Evolutionary conservation across 1,284 basidiomycete species (phyloP).

Genomic region (Trichosporon sp.): DNA sequence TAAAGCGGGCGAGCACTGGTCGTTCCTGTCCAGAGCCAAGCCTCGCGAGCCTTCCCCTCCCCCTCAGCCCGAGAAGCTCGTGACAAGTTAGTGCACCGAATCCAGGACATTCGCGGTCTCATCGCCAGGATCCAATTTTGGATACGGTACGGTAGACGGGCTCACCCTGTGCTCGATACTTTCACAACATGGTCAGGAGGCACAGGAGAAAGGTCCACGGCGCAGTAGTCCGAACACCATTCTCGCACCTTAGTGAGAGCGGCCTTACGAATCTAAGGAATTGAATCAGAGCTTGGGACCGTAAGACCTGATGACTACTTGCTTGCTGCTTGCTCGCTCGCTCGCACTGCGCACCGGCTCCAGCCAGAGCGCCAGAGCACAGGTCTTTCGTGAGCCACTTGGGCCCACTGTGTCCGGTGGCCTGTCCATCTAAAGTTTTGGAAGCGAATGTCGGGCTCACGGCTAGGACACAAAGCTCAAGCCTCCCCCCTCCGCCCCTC

Average conservation of each 20-base stretch:
- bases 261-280: slow-evolving; percentile 1
- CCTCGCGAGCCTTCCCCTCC: background rate
- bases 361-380: background rate
- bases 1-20: background rate
- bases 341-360: background rate
- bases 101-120: background rate
- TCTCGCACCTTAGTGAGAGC: background rate
- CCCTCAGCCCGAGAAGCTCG: background rate
- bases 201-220: background rate
- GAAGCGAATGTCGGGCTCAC: background rate
- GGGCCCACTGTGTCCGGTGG: background rate
- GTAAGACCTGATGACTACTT: background rate
- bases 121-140: background rate
- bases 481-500: background rate
- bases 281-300: background rate
- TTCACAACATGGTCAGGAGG: background rate
- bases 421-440: background rate
- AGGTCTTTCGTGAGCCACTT: background rate
- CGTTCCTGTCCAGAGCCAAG: background rate
- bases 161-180: background rate
- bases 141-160: background rate
- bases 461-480: background rate
- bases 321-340: no score
- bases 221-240: background rate
- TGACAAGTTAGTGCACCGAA: background rate